Evolutionary conservation across 306 rosid genomes (phyloP).

Genomic region (Vigna mungo): DNA sequence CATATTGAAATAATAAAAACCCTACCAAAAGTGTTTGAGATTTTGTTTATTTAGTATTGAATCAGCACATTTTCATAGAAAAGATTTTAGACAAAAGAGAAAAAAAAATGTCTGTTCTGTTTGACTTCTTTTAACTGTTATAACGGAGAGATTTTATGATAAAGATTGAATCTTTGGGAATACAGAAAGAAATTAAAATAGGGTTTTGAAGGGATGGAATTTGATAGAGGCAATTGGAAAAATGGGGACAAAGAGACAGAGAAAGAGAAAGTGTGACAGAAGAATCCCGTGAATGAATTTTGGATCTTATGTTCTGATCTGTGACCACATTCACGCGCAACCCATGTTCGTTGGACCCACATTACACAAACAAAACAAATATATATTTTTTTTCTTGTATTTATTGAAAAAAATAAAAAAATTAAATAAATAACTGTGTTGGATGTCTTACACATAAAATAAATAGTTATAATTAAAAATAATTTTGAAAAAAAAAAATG

Average conservation of each 20-base stretch:
- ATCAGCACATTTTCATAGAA: too few relatives aligned
- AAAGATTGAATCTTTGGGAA: not conserved
- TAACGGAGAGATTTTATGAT: not conserved
- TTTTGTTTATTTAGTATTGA: too few relatives aligned
- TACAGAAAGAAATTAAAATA: not conserved
- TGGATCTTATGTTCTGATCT: constrained; percentile 17
- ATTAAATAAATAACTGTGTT: too few relatives aligned
- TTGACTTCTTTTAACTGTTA: too few relatives aligned
- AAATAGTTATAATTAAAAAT: too few relatives aligned
- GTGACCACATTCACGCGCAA: constrained; percentile 17
- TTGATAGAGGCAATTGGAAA: not conserved
- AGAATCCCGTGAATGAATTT: constrained; percentile 44
- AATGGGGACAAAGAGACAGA: constrained; percentile 22
- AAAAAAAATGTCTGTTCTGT: not conserved
- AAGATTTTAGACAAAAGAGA: too few relatives aligned
- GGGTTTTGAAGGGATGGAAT: not conserved
- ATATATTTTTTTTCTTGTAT: too few relatives aligned
- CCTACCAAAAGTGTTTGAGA: too few relatives aligned
- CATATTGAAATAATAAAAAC: too few relatives aligned
- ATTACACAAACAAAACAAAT: not conserved
- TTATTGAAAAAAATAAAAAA: too few relatives aligned
- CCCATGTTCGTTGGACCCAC: constrained; percentile 40
- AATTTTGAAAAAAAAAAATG: too few relatives aligned
- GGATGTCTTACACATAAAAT: too few relatives aligned
- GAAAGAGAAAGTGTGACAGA: not conserved